A percentile compares a stretch with the other conserved stretches of the same genome.
Evolutionary conservation across 805 yeast species (phyloP).

Genomic region (Gaillardinia entomophila): DNA sequence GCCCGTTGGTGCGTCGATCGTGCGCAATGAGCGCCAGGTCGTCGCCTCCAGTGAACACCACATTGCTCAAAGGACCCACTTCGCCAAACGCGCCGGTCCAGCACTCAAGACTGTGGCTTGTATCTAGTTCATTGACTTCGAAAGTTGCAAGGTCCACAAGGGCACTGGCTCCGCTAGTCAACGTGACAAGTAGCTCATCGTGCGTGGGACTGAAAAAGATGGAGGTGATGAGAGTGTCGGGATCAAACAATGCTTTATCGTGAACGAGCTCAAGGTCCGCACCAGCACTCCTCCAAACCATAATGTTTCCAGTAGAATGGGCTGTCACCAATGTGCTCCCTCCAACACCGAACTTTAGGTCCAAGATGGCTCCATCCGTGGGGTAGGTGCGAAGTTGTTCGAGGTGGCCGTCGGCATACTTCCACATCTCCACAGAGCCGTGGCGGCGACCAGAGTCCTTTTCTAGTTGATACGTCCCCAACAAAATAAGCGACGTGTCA

Average conservation of each 20-base stretch:
- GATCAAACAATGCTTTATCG: conserved; percentile 42
- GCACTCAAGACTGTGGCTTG: conserved; percentile 68
- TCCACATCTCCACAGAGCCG: conserved; percentile 53
- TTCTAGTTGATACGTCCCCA: conserved; percentile 81
- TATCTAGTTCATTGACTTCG: conserved; percentile 16
- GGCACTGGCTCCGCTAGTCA: conserved; percentile 62
- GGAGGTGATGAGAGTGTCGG: conserved; percentile 55
- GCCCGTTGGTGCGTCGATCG: conserved; percentile 46
- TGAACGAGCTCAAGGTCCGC: conserved; percentile 9
- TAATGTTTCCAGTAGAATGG: conserved; percentile 76
- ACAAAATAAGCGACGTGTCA: conserved; percentile 41
- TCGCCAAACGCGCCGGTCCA: conserved; percentile 82
- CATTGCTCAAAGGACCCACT: conserved; percentile 43
- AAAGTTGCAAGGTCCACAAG: conserved; percentile 25
- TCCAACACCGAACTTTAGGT: conserved; percentile 58
- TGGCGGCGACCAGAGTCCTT: conserved; percentile 47
- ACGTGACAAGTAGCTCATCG: conserved; percentile 42
- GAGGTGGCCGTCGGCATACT: conserved; percentile 11
- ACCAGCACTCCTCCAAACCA: conserved; percentile 47
- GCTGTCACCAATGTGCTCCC: conserved; percentile 47
- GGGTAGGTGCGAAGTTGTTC: conserved; percentile 14
- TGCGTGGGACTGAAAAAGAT: conserved; percentile 48
- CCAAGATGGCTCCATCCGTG: conserved; percentile 66
- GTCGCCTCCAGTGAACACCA: conserved; percentile 87
- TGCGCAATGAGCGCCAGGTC: conserved; percentile 73